Evolutionary conservation across 108 stramenopile species (phyloP).

Genomic region (Bacterosira constricta): DNA sequence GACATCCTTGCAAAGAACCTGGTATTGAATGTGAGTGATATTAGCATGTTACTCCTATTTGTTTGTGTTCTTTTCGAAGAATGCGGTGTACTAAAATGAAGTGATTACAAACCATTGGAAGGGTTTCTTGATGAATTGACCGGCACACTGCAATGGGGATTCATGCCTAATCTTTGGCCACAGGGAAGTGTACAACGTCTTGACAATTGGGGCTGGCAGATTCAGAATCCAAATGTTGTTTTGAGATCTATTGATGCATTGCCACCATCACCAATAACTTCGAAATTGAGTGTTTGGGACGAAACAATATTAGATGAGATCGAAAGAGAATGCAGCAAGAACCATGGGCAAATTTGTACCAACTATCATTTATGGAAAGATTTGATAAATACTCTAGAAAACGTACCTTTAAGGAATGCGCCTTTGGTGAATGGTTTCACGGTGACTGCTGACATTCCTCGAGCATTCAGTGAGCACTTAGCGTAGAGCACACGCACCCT

Average conservation of each 20-base stretch:
- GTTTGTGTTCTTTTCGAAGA: not conserved
- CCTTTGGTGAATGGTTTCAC: conserved; percentile 8
- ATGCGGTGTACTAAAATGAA: not conserved
- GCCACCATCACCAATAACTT: not conserved
- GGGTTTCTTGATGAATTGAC: conserved; percentile 22
- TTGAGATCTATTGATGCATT: conserved; percentile 33
- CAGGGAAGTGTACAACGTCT: conserved; percentile 14
- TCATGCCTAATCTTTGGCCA: conserved; percentile 25
- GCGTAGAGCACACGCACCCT: too few relatives aligned
- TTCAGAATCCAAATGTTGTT: conserved; percentile 27
- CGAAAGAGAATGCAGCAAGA: not conserved
- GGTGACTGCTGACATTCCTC: conserved; percentile 30
- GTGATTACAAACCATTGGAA: not conserved
- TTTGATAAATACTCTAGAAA: conserved; percentile 19
- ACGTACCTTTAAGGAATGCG: conserved; percentile 18
- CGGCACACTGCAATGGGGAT: conserved; percentile 26
- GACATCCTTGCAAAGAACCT: conserved; percentile 25
- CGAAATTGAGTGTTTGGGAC: not conserved
- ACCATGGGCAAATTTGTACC: too few relatives aligned
- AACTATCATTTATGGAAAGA: conserved; percentile 20
- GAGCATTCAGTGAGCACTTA: conserved; percentile 2
- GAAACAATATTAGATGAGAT: not conserved
- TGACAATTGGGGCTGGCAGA: conserved; percentile 37
- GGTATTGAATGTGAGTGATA: conserved; percentile 37
- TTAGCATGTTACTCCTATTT: not conserved